phyloP scores from a whole-genome alignment of 306 rosid genomes.

The Cicer cuneatum region DNA sequence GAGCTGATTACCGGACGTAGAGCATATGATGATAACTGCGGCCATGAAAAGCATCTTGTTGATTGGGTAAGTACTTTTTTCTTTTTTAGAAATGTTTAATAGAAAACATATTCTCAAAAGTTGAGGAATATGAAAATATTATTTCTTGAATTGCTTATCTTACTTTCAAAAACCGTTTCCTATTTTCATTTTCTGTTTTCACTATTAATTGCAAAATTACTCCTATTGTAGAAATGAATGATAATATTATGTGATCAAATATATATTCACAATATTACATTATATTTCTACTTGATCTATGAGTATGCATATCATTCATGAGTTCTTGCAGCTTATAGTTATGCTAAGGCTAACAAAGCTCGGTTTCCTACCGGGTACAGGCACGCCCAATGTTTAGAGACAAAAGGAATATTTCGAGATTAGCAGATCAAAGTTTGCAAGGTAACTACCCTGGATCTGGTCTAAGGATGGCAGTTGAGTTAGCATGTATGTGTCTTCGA shows the following conservation, averaged over 20 bases:
- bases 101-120: background rate
- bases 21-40: constrained; percentile 55
- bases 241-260: background rate
- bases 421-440: constrained; percentile 49
- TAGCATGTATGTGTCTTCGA: constrained; percentile 57
- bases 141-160: constrained; percentile 1
- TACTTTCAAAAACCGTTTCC: background rate
- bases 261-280: background rate
- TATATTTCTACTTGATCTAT: constrained; percentile 20
- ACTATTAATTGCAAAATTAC: background rate
- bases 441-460: constrained; percentile 39
- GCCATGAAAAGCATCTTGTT: constrained; percentile 51
- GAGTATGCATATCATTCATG: constrained; percentile 23
- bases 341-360: background rate
- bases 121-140: background rate
- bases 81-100: constrained; percentile 37
- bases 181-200: background rate
- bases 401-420: constrained; percentile 13
- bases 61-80: constrained; percentile 57
- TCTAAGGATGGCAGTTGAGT: constrained; percentile 46
- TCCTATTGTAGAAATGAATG: background rate
- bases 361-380: constrained; percentile 40
- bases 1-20: constrained; percentile 70
- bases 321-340: background rate
- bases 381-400: constrained; percentile 55